Base-by-base conservation (phyloP, 2,329 filamentous ascomycete genomes). In the Acrodontium crateriforme region DNA sequence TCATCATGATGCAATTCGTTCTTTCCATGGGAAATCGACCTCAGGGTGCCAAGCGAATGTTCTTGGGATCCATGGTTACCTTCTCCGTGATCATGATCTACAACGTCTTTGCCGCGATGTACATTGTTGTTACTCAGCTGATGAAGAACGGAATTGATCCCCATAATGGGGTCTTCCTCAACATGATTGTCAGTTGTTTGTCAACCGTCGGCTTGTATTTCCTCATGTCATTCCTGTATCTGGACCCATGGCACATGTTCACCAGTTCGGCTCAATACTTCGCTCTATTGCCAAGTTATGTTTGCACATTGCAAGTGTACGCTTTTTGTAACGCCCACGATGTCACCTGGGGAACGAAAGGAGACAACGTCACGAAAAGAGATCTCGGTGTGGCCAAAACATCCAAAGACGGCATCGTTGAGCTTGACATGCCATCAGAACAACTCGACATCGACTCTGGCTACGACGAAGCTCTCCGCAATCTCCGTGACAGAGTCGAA, bases 251-350 rank as follows among this genome's bases (percentile, higher is more conserved):
- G 89, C 89, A 98, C 63, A 89, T 98, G 80, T 79, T 98, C 59
- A 98, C 89, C 9, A 87, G 78, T 0, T 75, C 81, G 0, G 71
- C 67, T 1, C 85, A 94, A 53, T 98, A 98, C 63, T 94, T 98
- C 53, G 69, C 85, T 25, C 73, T 98, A 15, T 66, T 98, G 18
- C 89, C 89, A 0, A 77, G 69, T 20, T 98, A 95, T 62, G 92
- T 98, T 56, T 95, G 89, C 62, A 95, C 83, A 0, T 68, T 98
- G 2, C 89, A 98, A 56, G 84, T 95, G 12, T 98, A 98, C 58
- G 89, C 89, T 23, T 98, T 98, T 58, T 95, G 89, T 65, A 98
- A 98, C 61, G 92, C 87, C 0, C 89, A 98, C 69, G 89, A 98
- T 53, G 84, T 98, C 12, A 92, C 85, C 0, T 98, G 89, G 89